These are phyloP conservation scores for Chaetomium fimeti DNA, from an alignment of 495 filamentous ascomycete species.

Conservation along the genomic window DNA sequence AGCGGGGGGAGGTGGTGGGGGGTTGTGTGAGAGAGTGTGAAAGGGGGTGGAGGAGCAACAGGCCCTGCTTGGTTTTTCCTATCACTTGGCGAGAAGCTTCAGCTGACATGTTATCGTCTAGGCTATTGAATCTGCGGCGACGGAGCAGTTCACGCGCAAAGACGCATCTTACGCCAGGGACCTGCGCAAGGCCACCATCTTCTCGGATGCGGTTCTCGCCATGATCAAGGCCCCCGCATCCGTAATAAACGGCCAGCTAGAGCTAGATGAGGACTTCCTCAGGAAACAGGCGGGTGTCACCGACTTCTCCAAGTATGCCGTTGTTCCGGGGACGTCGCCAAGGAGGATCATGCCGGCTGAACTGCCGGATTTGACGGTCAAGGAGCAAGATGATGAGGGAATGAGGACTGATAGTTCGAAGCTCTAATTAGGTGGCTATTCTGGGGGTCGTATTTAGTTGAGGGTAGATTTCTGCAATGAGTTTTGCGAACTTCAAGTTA, in stretches of 20 bases:
- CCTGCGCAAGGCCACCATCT: constrained; percentile 69
- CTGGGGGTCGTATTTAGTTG: neutral
- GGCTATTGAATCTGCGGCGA: constrained; percentile 75
- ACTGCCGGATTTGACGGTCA: constrained; percentile 69
- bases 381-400: constrained; percentile 82
- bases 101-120: neutral
- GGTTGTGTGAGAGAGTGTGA: neutral
- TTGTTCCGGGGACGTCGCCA: constrained; percentile 63
- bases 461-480: too few relatives aligned
- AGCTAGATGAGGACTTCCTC: constrained; percentile 82
- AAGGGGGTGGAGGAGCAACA: neutral
- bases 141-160: constrained; percentile 48
- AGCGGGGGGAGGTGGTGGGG: neutral
- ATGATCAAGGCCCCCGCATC: constrained; percentile 63
- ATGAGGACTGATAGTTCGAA: constrained; percentile 65
- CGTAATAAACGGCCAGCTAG: constrained; percentile 66
- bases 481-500: neutral
- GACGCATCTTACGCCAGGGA: constrained; percentile 46
- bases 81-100: constrained; percentile 14
- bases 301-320: constrained; percentile 72
- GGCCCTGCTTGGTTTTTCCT: neutral
- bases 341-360: constrained; percentile 74
- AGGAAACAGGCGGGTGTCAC: constrained; percentile 59
- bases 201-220: constrained; percentile 74
- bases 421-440: constrained; percentile 25